Conservation (phyloP, 768 basidiomycete species). For the Tricholoma matsutake region DNA sequence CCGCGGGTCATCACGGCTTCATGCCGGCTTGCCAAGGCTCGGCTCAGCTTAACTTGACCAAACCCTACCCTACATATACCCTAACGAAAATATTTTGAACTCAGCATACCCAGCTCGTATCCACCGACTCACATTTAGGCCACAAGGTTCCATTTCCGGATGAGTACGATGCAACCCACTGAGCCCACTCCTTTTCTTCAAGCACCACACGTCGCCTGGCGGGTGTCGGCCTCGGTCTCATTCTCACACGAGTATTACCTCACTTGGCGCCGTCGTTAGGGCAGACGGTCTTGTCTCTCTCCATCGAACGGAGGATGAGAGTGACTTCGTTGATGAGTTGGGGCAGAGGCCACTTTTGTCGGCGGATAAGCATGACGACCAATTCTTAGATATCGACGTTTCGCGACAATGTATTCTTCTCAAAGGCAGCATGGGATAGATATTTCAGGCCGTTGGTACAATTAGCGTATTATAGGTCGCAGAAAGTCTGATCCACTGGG, state of each 20-base stretch:
- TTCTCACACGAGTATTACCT: slow-evolving; percentile 55
- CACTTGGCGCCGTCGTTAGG: slow-evolving; percentile 61
- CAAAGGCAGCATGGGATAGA: slow-evolving; percentile 38
- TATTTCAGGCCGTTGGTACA: slow-evolving; percentile 65
- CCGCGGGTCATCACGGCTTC: too few relatives aligned
- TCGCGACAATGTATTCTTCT: slow-evolving; percentile 26
- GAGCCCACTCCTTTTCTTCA: slow-evolving; percentile 51
- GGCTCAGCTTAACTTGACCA: too few relatives aligned
- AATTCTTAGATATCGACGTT: slow-evolving; percentile 8
- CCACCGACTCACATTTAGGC: slow-evolving; percentile 33
- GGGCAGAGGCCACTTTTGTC: slow-evolving; percentile 12
- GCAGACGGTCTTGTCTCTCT: slow-evolving; percentile 69
- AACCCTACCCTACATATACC: too few relatives aligned
- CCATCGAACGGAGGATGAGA: slow-evolving; percentile 46
- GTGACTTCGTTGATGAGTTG: slow-evolving; percentile 32
- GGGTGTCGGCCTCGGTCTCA: slow-evolving; percentile 49
- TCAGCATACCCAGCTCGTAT: slow-evolving; percentile 27
- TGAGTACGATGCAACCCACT: slow-evolving; percentile 29
- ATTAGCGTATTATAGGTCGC: slow-evolving; percentile 58
- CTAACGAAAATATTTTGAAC: too few relatives aligned
- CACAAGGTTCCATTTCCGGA: slow-evolving; percentile 23
- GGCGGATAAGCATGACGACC: slow-evolving; percentile 8
- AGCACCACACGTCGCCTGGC: slow-evolving; percentile 19
- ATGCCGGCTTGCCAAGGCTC: too few relatives aligned
- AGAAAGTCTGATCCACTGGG: too few relatives aligned